These are phyloP conservation scores for Candida endomychidarum DNA, from an alignment of 805 yeast species.

Conservation along the genomic window DNA sequence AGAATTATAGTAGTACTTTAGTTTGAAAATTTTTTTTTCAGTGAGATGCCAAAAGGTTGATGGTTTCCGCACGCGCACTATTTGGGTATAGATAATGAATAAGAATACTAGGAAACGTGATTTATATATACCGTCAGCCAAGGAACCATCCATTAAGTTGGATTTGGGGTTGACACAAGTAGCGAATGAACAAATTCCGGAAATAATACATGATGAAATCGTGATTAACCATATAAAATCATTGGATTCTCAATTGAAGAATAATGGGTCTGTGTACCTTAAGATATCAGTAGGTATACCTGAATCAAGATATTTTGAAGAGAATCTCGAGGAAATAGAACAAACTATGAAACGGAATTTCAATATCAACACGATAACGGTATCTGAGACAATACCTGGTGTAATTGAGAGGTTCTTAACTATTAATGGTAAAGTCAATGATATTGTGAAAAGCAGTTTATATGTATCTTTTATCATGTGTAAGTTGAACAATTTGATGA, in stretches of 20 bases:
- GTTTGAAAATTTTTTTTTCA: conserved; percentile 5
- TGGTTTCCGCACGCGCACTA: not conserved
- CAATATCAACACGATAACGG: conserved; percentile 18
- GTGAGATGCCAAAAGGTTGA: conserved; percentile 1
- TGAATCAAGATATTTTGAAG: conserved; percentile 27
- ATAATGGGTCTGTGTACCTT: conserved; percentile 6
- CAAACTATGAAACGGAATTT: conserved; percentile 22
- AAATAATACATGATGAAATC: conserved; percentile 4
- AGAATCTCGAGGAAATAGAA: conserved; percentile 12
- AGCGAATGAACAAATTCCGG: no score
- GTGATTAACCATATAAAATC: conserved; percentile 1
- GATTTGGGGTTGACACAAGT: no score
- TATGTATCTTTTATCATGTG: conserved; percentile 28
- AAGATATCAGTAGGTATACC: conserved; percentile 20
- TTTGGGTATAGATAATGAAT: not conserved
- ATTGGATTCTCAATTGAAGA: conserved; percentile 4
- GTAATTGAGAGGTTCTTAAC: conserved; percentile 31
- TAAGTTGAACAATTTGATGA: conserved; percentile 26
- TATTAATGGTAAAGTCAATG: conserved; percentile 25
- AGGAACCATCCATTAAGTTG: not conserved
- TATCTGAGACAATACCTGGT: conserved; percentile 24
- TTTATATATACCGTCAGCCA: not conserved
- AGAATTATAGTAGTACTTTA: no score
- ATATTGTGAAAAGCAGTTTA: conserved; percentile 24
- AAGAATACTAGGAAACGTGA: conserved; percentile 4